Evolutionary conservation across 2,329 filamentous ascomycete genomes (phyloP), one percentile per base, ranked within the genome.

Genomic region (Stemphylium vesicarium): DNA sequence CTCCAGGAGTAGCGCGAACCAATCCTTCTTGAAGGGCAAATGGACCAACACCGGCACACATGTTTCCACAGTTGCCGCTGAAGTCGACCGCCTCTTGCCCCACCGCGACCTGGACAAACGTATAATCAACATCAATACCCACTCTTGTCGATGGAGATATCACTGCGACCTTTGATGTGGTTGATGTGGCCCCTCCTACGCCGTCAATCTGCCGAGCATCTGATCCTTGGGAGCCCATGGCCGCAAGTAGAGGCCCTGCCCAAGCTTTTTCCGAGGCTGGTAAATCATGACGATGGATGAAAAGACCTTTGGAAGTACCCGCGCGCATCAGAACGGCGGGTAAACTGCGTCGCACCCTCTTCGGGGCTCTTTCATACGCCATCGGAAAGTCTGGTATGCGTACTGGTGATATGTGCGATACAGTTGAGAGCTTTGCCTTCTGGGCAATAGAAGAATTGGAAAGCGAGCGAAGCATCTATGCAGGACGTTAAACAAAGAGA

Each of bases 61-160:
- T 88, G 68, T 91, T 91, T 18, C 89, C 88, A 68, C 89, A 91
- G 62, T 91, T 91, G 6, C 88, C 85, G 0, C 85, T 85, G 66
- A 84, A 82, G 64, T 91, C 88, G 2, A 91, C 80, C n/a, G 76
- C 73, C 9, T 77, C 77, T 61, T 88, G 81, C 33, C 81, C 82
- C 41, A 91, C 82, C 2, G 88, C 88, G 6, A 91, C 79, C 43
- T 88, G 85, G 2, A 87, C 84, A 69, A 91, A 91, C 0, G 88
- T 91, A 63, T 88, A 91, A 52, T 89, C 85, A 3, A 90, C 80
- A 59, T 90, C 84, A 4, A 65, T 50, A 15, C 59, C 81, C 0
- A 71, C 56, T 13, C 66, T 79, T 75, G 2, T 73, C 68, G 2
- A 85, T 80, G 0, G 76, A 0, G 80, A 82, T 2, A 91, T 78